A percentile compares a stretch with the other conserved stretches of the same genome.
These are phyloP conservation scores for Fusarium sp. DNA, from an alignment of 2,329 filamentous ascomycete species.

Conservation along the genomic window DNA sequence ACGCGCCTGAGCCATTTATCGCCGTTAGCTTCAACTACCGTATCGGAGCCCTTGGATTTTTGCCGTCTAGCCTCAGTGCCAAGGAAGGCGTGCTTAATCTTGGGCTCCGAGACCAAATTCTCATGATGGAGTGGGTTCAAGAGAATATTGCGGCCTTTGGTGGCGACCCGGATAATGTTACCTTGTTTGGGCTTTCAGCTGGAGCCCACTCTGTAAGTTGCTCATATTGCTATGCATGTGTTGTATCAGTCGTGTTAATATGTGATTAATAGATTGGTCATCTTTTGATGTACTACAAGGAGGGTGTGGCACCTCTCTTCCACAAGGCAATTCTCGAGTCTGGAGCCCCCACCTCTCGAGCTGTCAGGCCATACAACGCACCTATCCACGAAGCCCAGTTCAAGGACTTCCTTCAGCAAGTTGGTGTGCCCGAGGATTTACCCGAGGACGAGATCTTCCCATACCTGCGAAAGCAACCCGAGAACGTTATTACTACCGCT, in stretches of 20 bases:
- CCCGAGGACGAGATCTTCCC: constrained; percentile 54
- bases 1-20: constrained; percentile 61
- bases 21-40: constrained; percentile 64
- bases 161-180: constrained; percentile 62
- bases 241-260: background rate
- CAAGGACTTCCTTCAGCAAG: constrained; percentile 37
- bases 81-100: constrained; percentile 65
- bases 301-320: constrained; percentile 60
- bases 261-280: constrained; percentile 68
- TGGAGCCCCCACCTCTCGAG: constrained; percentile 65
- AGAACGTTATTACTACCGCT: constrained; percentile 49
- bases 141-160: constrained; percentile 66
- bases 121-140: constrained; percentile 65
- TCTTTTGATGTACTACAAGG: constrained; percentile 66
- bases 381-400: constrained; percentile 70
- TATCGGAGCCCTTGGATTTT: constrained; percentile 70
- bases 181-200: constrained; percentile 52
- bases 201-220: constrained; percentile 62
- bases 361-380: constrained; percentile 66
- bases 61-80: constrained; percentile 65
- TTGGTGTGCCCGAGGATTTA: constrained; percentile 24
- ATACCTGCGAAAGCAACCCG: constrained; percentile 58
- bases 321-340: constrained; percentile 67
- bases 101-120: constrained; percentile 65
- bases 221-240: fast-evolving